phyloP scores from a whole-genome alignment of 768 basidiomycete genomes.

The Boletus rubropictus region DNA sequence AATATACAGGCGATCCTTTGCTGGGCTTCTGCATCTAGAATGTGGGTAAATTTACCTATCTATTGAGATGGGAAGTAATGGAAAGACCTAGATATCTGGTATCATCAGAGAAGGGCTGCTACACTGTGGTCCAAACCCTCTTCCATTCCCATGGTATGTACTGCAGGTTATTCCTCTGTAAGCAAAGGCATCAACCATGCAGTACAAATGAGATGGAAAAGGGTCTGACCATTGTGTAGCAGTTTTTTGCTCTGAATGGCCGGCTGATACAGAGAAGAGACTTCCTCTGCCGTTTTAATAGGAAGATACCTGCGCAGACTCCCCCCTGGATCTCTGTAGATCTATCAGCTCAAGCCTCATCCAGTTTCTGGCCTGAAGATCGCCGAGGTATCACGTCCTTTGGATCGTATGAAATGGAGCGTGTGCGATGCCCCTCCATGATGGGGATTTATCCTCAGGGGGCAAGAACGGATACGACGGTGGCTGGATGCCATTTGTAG shows the following conservation, averaged over 20 bases:
- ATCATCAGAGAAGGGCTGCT: slow-evolving; percentile 6
- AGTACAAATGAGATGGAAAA: slow-evolving; percentile 27
- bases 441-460: slow-evolving; percentile 8
- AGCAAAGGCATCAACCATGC: slow-evolving; percentile 24
- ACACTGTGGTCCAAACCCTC: slow-evolving; percentile 30
- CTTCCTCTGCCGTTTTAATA: slow-evolving; percentile 6
- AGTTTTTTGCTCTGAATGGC: slow-evolving; percentile 11
- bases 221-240: slow-evolving; percentile 27
- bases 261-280: neutral
- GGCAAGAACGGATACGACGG: neutral
- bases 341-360: neutral
- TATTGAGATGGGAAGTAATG: neutral
- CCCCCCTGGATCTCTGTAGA: slow-evolving; percentile 1
- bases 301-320: neutral
- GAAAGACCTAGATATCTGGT: slow-evolving; percentile 1
- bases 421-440: too few species aligned
- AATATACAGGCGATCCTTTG: neutral
- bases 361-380: neutral
- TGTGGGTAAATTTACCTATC: slow-evolving; percentile 1
- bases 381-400: neutral
- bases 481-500: neutral
- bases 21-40: neutral
- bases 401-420: neutral
- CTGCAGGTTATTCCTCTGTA: slow-evolving; percentile 24
- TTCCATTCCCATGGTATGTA: slow-evolving; percentile 50